These are phyloP conservation scores for Psidium guajava DNA, from an alignment of 345 rosid genomes.

Conservation along the genomic window DNA sequence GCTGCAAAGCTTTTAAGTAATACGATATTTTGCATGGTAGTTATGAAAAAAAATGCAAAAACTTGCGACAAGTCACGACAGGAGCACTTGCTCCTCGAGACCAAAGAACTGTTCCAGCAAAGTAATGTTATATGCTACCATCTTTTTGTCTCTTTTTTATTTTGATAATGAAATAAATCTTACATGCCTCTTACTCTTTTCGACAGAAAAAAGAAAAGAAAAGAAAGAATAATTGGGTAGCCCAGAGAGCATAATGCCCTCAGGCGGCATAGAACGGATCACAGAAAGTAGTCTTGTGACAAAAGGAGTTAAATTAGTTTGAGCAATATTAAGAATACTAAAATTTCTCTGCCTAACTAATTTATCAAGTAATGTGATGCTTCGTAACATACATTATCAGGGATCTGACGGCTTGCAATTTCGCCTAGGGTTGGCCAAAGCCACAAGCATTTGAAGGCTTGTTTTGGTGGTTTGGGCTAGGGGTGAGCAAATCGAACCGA, in stretches of 20 bases:
- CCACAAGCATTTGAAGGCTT: neutral
- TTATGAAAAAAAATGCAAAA: neutral
- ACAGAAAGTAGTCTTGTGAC: neutral
- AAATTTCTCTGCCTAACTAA: neutral
- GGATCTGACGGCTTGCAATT: neutral
- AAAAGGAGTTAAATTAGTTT: neutral
- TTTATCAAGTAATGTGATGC: neutral
- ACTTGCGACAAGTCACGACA: neutral
- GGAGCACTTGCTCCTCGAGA: neutral
- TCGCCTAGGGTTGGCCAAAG: neutral
- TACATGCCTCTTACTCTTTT: neutral
- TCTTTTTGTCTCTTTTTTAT: neutral
- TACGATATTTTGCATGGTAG: neutral
- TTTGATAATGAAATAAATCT: neutral
- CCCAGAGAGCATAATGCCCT: neutral
- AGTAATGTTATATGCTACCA: neutral
- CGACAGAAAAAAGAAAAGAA: fast-evolving
- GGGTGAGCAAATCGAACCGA: too few relatives aligned
- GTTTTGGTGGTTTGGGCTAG: neutral
- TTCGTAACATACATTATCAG: neutral
- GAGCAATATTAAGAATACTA: neutral
- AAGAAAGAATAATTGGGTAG: neutral
- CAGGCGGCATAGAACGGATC: neutral
- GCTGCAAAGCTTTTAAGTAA: neutral
- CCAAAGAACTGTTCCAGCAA: neutral